Percentiles rank a stretch among this genome's conserved stretches.
Conservation (phyloP, 2,329 filamentous ascomycete species). For the Aspergillus sp. region DNA sequence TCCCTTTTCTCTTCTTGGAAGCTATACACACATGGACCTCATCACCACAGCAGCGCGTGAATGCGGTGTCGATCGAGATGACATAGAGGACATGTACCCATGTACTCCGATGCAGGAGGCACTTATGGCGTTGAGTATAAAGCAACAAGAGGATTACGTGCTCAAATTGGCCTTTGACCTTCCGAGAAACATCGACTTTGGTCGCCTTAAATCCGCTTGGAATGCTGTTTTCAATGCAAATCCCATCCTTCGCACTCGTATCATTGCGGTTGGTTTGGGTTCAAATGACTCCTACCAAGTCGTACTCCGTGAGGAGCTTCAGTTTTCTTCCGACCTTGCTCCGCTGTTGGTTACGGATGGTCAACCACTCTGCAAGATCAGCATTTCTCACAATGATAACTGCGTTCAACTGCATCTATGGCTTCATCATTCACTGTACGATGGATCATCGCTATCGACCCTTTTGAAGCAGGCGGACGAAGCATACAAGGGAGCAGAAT, state of each 20-base stretch:
- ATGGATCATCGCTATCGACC: neutral
- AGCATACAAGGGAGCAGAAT: neutral
- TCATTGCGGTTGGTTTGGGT: neutral
- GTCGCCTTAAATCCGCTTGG: slow-evolving; percentile 38
- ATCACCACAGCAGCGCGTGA: neutral
- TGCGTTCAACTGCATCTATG: neutral
- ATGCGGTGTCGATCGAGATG: neutral
- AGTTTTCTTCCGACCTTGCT: neutral
- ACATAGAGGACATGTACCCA: slow-evolving; percentile 37
- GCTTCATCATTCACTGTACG: neutral
- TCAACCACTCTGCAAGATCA: neutral
- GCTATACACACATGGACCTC: neutral
- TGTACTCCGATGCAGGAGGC: slow-evolving; percentile 42
- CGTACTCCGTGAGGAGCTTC: neutral
- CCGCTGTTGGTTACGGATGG: neutral
- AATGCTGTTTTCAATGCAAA: slow-evolving; percentile 29
- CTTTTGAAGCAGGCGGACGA: neutral
- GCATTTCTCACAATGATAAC: neutral
- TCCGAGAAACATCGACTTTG: slow-evolving; percentile 23
- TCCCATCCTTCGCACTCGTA: slow-evolving; percentile 26
- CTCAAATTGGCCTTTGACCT: slow-evolving; percentile 32
- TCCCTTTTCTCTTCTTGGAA: slow-evolving; percentile 5
- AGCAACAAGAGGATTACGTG: slow-evolving; percentile 36
- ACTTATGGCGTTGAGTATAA: slow-evolving; percentile 34
- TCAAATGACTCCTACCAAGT: neutral